Evolutionary conservation across 169 alveolate genomes (phyloP).

Genomic region (Plasmodium gonderi): DNA sequence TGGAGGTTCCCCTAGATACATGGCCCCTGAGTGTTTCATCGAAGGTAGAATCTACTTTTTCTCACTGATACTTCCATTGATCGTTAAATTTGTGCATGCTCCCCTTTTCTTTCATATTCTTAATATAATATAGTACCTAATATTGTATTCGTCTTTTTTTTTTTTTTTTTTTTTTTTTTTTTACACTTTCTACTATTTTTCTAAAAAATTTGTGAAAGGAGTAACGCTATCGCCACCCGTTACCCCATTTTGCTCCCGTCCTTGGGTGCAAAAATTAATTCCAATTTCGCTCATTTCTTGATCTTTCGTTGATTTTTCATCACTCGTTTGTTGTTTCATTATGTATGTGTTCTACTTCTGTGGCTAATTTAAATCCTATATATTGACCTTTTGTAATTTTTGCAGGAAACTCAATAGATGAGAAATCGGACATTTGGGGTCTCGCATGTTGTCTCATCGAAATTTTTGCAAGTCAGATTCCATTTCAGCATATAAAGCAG

Average conservation of each 20-base stretch:
- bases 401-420: slow-evolving; percentile 76
- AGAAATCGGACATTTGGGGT: slow-evolving; percentile 88
- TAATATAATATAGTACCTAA: not conserved
- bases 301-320: too few relatives aligned
- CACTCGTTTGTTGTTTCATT: not conserved
- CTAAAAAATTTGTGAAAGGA: too few relatives aligned
- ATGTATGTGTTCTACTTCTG: too few relatives aligned
- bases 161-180: not conserved
- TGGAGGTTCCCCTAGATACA: slow-evolving; percentile 89
- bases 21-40: slow-evolving; percentile 89
- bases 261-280: too few relatives aligned
- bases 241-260: not conserved
- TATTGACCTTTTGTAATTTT: not conserved
- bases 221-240: not conserved
- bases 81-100: too few relatives aligned
- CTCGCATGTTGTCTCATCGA: slow-evolving; percentile 87
- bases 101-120: not conserved
- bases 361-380: not conserved
- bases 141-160: not conserved
- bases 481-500: slow-evolving; percentile 82
- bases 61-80: too few relatives aligned
- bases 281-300: too few relatives aligned
- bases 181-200: not conserved
- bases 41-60: too few relatives aligned
- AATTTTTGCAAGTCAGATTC: slow-evolving; percentile 86